Percentiles rank a stretch among this genome's conserved stretches.
phyloP scores from a whole-genome alignment of 495 filamentous ascomycete genomes.

The Beverwykella pulmonaria region DNA sequence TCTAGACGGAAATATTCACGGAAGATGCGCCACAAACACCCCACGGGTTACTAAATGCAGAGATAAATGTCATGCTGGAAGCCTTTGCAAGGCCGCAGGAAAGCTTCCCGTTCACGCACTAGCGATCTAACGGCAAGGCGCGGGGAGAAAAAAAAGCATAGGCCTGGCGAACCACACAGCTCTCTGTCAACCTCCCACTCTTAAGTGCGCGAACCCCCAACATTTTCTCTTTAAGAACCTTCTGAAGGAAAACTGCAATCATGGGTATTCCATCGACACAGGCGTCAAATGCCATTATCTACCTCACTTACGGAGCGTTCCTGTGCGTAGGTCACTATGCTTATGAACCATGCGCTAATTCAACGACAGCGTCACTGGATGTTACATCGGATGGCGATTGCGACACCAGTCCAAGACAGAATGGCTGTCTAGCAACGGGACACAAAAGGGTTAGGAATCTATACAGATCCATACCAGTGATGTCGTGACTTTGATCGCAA shows the following conservation, averaged over 20 bases:
- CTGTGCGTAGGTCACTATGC: slow-evolving; percentile 54
- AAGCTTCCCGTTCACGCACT: neutral
- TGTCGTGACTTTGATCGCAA: slow-evolving; percentile 3
- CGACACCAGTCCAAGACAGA: slow-evolving; percentile 69
- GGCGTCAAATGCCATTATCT: slow-evolving; percentile 77
- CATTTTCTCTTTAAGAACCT: neutral
- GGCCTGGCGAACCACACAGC: neutral
- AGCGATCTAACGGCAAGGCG: slow-evolving; percentile 19
- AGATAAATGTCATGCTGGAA: slow-evolving; percentile 1
- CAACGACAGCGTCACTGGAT: slow-evolving; percentile 58
- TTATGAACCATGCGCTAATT: slow-evolving; percentile 2
- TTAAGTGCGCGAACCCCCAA: neutral
- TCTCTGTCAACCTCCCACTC: neutral
- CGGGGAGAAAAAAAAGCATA: slow-evolving; percentile 15
- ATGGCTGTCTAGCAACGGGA: slow-evolving; percentile 69
- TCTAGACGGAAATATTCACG: neutral
- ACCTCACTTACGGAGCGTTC: slow-evolving; percentile 71
- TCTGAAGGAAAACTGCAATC: neutral
- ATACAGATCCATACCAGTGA: neutral
- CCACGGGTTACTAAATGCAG: neutral
- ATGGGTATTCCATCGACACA: slow-evolving; percentile 71
- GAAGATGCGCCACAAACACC: neutral
- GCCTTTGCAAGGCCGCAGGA: neutral
- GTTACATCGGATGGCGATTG: slow-evolving; percentile 67
- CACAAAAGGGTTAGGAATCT: slow-evolving; percentile 69